phyloP scores from a whole-genome alignment of 495 filamentous ascomycete species.

The Lasiosphaeria miniovina region DNA sequence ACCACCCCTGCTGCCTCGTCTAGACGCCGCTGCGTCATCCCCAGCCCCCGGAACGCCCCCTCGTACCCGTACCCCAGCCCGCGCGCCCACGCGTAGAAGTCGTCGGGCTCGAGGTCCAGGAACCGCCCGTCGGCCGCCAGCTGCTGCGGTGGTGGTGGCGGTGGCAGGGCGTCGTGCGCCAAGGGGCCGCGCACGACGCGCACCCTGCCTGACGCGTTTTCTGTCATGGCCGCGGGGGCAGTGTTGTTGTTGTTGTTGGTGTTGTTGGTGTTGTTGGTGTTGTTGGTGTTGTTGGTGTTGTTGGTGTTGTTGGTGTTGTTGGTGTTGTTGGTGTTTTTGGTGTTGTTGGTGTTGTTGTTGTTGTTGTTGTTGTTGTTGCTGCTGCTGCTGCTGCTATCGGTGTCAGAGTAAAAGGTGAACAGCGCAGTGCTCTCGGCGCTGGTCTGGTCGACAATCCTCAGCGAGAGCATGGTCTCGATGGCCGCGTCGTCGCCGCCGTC shows the following conservation, averaged over 20 bases:
- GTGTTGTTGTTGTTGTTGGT: not conserved
- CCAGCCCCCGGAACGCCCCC: conserved; percentile 10
- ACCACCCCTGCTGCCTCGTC: conserved; percentile 7
- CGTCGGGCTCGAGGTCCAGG: conserved; percentile 11
- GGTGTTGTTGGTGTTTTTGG: not conserved
- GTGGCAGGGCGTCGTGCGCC: conserved; percentile 5
- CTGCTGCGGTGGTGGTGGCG: conserved; percentile 13
- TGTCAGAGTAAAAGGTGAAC: conserved; percentile 16
- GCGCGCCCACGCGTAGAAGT: conserved; percentile 7
- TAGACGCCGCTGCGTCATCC: not conserved
- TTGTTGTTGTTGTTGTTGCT: not conserved
- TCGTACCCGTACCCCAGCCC: conserved; percentile 12
- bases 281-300: not conserved
- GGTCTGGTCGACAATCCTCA: conserved; percentile 8
- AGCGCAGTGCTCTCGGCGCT: not conserved
- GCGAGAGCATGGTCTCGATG: conserved; percentile 21
- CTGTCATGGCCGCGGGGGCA: conserved; percentile 18
- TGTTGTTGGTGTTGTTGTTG: not conserved
- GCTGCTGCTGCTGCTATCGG: not conserved
- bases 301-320: not conserved
- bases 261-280: not conserved
- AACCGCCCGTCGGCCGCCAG: conserved; percentile 15
- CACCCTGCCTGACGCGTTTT: conserved; percentile 17
- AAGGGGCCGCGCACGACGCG: conserved; percentile 14
- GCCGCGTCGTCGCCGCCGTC: conserved; percentile 11